Evolutionary conservation across 371 early-diverging fungal genomes (phyloP).

Genomic region (Batkoa obscura): DNA sequence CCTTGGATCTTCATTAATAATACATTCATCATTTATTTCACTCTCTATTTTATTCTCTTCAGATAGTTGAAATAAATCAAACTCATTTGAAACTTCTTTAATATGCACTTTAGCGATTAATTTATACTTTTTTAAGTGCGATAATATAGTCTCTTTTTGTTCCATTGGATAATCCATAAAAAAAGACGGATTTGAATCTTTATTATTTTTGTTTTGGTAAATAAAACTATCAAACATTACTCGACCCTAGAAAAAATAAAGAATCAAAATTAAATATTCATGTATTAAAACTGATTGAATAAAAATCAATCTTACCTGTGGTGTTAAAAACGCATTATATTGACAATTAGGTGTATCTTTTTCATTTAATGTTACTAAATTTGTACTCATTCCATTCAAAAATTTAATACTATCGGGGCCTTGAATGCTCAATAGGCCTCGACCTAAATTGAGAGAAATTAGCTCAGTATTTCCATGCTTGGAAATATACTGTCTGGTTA

Average conservation of each 20-base stretch:
- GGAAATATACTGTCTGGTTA: too few species aligned
- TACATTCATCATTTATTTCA: not conserved
- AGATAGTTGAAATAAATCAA: slow-evolving; percentile 12
- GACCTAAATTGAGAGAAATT: too few species aligned
- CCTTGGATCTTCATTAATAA: not conserved
- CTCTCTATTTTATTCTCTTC: not conserved
- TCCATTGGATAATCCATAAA: slow-evolving; percentile 56
- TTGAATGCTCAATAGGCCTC: too few species aligned
- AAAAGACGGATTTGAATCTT: slow-evolving; percentile 37
- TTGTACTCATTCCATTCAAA: not conserved
- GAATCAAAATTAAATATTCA: not conserved
- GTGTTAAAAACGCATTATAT: slow-evolving; percentile 47
- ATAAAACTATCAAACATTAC: slow-evolving; percentile 80
- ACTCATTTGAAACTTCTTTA: slow-evolving; percentile 36
- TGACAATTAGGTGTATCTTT: slow-evolving; percentile 21
- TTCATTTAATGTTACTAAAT: not conserved
- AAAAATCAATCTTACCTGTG: slow-evolving; percentile 31
- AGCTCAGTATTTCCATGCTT: too few species aligned
- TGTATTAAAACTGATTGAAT: not conserved
- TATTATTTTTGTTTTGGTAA: slow-evolving; percentile 44
- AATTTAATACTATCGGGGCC: not conserved
- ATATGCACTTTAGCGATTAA: slow-evolving; percentile 58
- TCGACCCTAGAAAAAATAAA: slow-evolving; percentile 33
- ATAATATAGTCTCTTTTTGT: slow-evolving; percentile 21
- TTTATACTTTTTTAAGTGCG: slow-evolving; percentile 53